Evolutionary conservation across 164 flowering plant species (phyloP), one percentile per base, ranked within the genome.

Genomic region (Piper betle): DNA sequence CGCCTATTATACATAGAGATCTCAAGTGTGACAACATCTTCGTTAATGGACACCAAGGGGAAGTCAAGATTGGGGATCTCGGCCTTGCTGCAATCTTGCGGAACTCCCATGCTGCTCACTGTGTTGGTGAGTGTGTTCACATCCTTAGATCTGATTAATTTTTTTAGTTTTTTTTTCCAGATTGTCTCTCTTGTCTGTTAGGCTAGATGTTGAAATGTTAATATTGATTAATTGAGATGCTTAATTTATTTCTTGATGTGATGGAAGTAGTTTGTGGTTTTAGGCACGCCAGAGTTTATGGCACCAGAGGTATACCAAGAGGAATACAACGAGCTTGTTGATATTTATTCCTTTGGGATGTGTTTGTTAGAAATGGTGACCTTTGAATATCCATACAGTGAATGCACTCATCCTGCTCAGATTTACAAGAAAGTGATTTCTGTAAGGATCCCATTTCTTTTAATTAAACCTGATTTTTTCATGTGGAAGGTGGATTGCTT

Each of bases 221-320:
- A 53, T 16, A 8, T 53, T 17, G 25, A n/a, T 53, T n/a, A 53
- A 3, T 9, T 3, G 18, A 16, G 20, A 17, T 2, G 33, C 18
- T 53, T 16, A 53, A 16, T n/a, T 53, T n/a, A 7, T 53, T 53
- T 20, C 18, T 18, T 2, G 33, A 53, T 20, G 50, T 46, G 11
- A 46, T 46, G 50, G 50, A 46, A 46, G 4, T 54, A 3, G 20
- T 5, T 54, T 4, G 18, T 57, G 59, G 19, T 33, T 37, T 57
- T 74, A 93, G 98, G 98, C 64, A 93, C 98, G 42, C 98, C 98
- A 8, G 98, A 93, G 69, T 93, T 93, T 78, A 92, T 92, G 98
- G 98, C 98, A 15, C 98, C 98, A 8, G 98, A 92, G 75, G 88
- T 92, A 19, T 92, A 86, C 72, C 84, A 81, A 68, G 98, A 93